Conservation (phyloP, 331 rosid species). For the Arachis monticola region DNA sequence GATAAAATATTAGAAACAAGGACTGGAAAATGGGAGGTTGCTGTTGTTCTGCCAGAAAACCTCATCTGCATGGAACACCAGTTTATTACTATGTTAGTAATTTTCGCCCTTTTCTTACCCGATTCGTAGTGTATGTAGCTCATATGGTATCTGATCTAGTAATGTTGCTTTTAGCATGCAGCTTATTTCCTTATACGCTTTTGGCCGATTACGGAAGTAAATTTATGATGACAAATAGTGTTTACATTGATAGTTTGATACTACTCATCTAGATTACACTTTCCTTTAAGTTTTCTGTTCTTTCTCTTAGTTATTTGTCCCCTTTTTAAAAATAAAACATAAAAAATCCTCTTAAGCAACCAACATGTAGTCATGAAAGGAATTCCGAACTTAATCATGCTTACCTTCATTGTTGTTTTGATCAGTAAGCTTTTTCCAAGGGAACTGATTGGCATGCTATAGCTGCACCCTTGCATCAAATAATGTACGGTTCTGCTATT, state of each 20-base stretch:
- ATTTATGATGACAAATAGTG: neutral
- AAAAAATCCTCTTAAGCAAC: neutral
- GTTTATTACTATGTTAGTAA: conserved; percentile 75
- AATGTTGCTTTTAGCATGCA: neutral
- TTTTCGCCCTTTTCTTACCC: conserved; percentile 30
- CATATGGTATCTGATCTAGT: neutral
- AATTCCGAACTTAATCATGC: neutral
- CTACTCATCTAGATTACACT: neutral
- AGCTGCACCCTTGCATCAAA: neutral
- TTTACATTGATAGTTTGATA: neutral
- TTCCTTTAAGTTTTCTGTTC: neutral
- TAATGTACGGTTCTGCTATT: neutral
- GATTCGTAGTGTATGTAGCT: conserved; percentile 7
- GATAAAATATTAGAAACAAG: conserved; percentile 43
- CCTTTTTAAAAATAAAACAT: neutral
- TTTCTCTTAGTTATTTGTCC: neutral
- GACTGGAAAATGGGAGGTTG: conserved; percentile 77
- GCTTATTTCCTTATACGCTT: neutral
- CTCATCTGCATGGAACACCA: conserved; percentile 72
- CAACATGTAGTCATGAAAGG: neutral
- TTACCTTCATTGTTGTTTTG: neutral
- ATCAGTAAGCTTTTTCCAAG: neutral
- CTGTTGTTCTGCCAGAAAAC: conserved; percentile 85
- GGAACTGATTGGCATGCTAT: neutral
- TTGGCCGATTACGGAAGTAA: neutral